Percentiles rank a stretch among this genome's conserved stretches.
Evolutionary conservation across 2,329 filamentous ascomycete species (phyloP).

Genomic region (Ascochyta clinopodiicola): DNA sequence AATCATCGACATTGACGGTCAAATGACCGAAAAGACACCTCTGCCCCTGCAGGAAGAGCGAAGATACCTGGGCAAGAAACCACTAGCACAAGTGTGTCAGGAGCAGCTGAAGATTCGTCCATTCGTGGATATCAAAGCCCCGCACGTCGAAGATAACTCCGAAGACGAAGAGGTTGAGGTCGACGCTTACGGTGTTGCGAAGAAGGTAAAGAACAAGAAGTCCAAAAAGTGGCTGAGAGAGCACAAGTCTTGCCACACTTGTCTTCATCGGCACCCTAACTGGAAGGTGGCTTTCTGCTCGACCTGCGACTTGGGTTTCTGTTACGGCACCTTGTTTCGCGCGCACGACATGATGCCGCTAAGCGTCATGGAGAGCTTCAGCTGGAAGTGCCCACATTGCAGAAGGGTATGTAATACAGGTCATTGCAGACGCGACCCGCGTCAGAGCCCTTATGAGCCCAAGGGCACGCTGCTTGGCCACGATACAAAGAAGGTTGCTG

Average conservation of each 20-base stretch:
- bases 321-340: constrained; percentile 90
- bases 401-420: constrained; percentile 86
- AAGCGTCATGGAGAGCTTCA: constrained; percentile 76
- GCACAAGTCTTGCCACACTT: constrained; percentile 77
- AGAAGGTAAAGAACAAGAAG: constrained; percentile 69
- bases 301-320: constrained; percentile 78
- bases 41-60: constrained; percentile 74
- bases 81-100: constrained; percentile 91
- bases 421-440: constrained; percentile 71
- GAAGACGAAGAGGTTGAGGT: constrained; percentile 63
- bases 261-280: constrained; percentile 76
- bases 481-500: constrained; percentile 87
- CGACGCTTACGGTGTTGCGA: constrained; percentile 68
- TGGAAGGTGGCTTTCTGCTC: constrained; percentile 88
- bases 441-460: constrained; percentile 81
- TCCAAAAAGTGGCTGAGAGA: constrained; percentile 58
- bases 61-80: constrained; percentile 72
- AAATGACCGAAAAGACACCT: constrained; percentile 70
- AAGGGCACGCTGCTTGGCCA: constrained; percentile 88
- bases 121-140: constrained; percentile 80
- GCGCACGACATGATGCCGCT: constrained; percentile 91
- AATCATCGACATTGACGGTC: constrained; percentile 74
- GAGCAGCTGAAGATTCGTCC: constrained; percentile 81
- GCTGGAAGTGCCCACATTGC: constrained; percentile 92
- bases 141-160: constrained; percentile 54